Evolutionary conservation across 768 basidiomycete species (phyloP).

Genomic region (Butyriboletus loyo): DNA sequence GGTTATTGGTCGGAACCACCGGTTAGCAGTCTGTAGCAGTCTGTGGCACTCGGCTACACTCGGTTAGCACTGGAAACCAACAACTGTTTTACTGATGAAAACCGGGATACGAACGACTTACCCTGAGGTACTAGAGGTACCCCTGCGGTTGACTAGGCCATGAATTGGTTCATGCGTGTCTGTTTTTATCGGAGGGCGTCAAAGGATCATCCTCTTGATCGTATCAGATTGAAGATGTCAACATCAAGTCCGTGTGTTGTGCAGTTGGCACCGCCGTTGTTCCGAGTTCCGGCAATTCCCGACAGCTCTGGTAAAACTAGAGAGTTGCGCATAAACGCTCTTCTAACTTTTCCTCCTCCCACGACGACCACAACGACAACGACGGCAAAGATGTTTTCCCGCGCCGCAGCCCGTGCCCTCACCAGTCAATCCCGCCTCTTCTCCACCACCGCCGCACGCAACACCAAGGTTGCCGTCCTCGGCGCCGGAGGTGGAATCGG

Average conservation of each 20-base stretch:
- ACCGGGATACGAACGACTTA: slow-evolving; percentile 10
- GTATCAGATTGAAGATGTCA: no score
- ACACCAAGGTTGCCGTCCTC: slow-evolving; percentile 91
- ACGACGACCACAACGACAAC: slow-evolving; percentile 10
- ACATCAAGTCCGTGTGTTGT: no score
- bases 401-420: slow-evolving; percentile 57
- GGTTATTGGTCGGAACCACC: no score
- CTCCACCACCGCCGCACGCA: slow-evolving; percentile 68
- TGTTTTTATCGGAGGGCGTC: no score
- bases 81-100: no score
- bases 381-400: slow-evolving; percentile 59
- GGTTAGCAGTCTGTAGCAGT: no score
- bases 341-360: slow-evolving; percentile 5
- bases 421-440: slow-evolving; percentile 60
- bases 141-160: slow-evolving; percentile 25
- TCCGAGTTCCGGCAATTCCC: slow-evolving; percentile 21
- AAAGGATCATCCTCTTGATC: no score
- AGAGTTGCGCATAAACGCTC: not conserved
- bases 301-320: slow-evolving; percentile 8
- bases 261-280: no score
- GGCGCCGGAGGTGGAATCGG: slow-evolving; percentile 99
- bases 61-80: no score
- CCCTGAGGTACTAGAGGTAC: slow-evolving; percentile 25
- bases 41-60: no score
- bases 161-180: slow-evolving; percentile 9